These are phyloP conservation scores for Trichoderma sp. DNA, from an alignment of 2,329 filamentous ascomycete genomes.

Conservation along the genomic window DNA sequence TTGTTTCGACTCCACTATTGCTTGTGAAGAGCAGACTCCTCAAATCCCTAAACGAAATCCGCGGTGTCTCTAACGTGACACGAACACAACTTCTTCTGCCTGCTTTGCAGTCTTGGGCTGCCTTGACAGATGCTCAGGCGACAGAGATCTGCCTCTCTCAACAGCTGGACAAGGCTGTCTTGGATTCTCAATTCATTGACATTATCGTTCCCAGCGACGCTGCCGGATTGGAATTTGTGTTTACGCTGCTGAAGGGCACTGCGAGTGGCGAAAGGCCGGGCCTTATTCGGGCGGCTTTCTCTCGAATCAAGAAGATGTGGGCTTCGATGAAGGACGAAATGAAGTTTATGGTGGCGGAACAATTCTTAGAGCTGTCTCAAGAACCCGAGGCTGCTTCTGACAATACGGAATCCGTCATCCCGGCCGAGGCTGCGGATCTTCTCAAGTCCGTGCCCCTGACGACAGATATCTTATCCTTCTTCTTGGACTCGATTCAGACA, in stretches of 20 bases:
- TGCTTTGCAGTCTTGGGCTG: slow-evolving; percentile 66
- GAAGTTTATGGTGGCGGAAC: slow-evolving; percentile 57
- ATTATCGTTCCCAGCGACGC: slow-evolving; percentile 54
- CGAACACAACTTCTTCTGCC: slow-evolving; percentile 77
- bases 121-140: slow-evolving; percentile 51
- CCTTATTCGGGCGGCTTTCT: slow-evolving; percentile 65
- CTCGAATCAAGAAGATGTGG: slow-evolving; percentile 71
- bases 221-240: slow-evolving; percentile 50
- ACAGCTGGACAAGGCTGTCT: slow-evolving; percentile 40
- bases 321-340: slow-evolving; percentile 62
- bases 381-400: slow-evolving; percentile 29
- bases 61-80: slow-evolving; percentile 64
- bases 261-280: slow-evolving; percentile 40
- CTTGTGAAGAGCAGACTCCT: slow-evolving; percentile 69
- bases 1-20: slow-evolving; percentile 64
- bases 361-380: slow-evolving; percentile 61
- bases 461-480: slow-evolving; percentile 66
- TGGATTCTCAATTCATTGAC: slow-evolving; percentile 48
- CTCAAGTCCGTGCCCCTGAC: slow-evolving; percentile 71
- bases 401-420: slow-evolving; percentile 38
- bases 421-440: slow-evolving; percentile 66
- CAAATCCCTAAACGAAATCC: slow-evolving; percentile 68
- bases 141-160: slow-evolving; percentile 39
- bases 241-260: slow-evolving; percentile 45
- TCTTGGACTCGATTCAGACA: slow-evolving; percentile 71